Evolutionary conservation across 2,329 filamentous ascomycete species (phyloP).

Genomic region (Aureobasidium subglaciale): DNA sequence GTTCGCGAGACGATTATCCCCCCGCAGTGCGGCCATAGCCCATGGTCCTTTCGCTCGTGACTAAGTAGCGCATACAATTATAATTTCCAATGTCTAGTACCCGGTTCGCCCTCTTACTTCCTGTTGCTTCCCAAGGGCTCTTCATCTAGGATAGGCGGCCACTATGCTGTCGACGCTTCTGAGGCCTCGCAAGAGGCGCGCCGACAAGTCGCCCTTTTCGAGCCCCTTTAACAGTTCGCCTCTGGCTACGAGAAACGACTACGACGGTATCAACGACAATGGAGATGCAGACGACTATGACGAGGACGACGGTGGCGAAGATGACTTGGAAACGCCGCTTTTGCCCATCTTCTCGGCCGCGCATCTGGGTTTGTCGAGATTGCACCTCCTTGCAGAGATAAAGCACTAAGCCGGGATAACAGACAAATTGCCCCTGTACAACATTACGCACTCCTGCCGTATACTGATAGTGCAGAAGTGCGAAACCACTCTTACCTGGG

Average conservation of each 20-base stretch:
- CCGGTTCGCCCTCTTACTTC: not conserved
- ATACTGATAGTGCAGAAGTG: constrained; percentile 76
- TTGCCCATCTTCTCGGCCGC: constrained; percentile 75
- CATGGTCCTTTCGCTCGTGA: constrained; percentile 10
- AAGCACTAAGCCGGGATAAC: constrained; percentile 2
- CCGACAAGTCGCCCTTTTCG: constrained; percentile 18
- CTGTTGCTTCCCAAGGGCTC: not conserved
- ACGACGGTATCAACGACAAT: constrained; percentile 11
- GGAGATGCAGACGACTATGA: constrained; percentile 35
- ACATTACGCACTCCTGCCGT: constrained; percentile 82
- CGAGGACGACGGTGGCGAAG: constrained; percentile 37
- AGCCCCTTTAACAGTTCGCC: constrained; percentile 18
- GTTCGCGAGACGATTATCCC: not conserved
- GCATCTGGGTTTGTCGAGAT: constrained; percentile 57
- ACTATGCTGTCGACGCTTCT: constrained; percentile 33
- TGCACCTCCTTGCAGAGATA: not conserved
- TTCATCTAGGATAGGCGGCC: not conserved
- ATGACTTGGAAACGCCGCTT: constrained; percentile 44
- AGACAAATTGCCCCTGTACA: constrained; percentile 86
- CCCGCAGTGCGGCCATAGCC: constrained; percentile 3
- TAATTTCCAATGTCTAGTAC: constrained; percentile 1
- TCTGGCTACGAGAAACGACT: constrained; percentile 25
- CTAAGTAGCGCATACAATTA: constrained; percentile 5
- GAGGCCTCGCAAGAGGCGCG: constrained; percentile 26
- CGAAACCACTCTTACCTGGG: constrained; percentile 90